Evolutionary conservation across 305 asterid genomes (phyloP).

Genomic region (Fraxinus nigra): DNA sequence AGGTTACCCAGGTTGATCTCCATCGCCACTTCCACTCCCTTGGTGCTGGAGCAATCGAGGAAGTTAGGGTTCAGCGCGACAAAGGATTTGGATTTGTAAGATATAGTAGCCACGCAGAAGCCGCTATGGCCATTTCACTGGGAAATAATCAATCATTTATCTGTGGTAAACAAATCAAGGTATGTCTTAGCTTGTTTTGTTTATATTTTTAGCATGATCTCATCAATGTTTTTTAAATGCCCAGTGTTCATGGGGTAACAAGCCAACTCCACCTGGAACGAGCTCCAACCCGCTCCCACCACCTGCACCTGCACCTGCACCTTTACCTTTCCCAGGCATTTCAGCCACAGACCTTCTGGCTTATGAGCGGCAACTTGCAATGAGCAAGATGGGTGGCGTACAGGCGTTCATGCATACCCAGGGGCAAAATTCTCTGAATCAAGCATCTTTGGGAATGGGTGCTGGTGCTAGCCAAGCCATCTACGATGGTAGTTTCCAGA

Average conservation of each 20-base stretch:
- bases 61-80: slow-evolving; percentile 85
- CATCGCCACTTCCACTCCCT: slow-evolving; percentile 80
- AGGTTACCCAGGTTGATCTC: slow-evolving; percentile 80
- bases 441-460: slow-evolving; percentile 31
- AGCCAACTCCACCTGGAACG: slow-evolving; percentile 59
- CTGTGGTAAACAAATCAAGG: slow-evolving; percentile 77
- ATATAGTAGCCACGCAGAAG: slow-evolving; percentile 82
- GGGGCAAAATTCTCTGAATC: slow-evolving; percentile 35
- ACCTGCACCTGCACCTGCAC: slow-evolving; percentile 36
- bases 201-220: neutral
- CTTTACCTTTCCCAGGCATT: slow-evolving; percentile 24
- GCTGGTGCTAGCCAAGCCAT: slow-evolving; percentile 43
- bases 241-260: slow-evolving; percentile 59
- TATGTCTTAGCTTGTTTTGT: slow-evolving; percentile 21
- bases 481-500: slow-evolving; percentile 44
- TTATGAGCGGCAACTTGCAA: slow-evolving; percentile 43
- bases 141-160: slow-evolving; percentile 71
- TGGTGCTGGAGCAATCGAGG: slow-evolving; percentile 90
- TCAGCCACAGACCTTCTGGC: slow-evolving; percentile 37
- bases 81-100: slow-evolving; percentile 93
- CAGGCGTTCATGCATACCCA: slow-evolving; percentile 44
- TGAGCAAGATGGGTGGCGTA: slow-evolving; percentile 48
- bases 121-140: slow-evolving; percentile 76
- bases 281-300: slow-evolving; percentile 46
- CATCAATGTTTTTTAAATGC: neutral